Evolutionary conservation across 1,284 basidiomycete genomes (phyloP).

Genomic region (Megacollybia platyphylla): DNA sequence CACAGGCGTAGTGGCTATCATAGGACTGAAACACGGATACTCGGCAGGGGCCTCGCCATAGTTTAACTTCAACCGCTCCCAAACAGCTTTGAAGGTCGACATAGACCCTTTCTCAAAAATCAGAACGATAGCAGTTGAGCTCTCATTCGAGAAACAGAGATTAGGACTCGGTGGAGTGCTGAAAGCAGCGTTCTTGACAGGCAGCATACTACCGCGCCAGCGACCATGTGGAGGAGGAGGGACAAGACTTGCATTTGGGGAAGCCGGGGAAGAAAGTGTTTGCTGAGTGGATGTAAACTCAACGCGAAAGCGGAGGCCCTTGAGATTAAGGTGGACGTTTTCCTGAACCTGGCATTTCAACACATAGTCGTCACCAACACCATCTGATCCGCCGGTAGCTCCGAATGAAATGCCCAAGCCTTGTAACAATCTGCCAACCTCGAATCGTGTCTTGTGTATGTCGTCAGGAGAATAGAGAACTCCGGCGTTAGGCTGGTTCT

Average conservation of each 20-base stretch:
- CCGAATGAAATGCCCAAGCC: constrained; percentile 48
- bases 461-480: constrained; percentile 62
- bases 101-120: constrained; percentile 84
- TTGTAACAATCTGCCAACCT: constrained; percentile 56
- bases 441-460: constrained; percentile 46
- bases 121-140: constrained; percentile 44
- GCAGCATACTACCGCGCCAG: background rate
- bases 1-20: constrained; percentile 24
- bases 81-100: constrained; percentile 68
- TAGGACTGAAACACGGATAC: constrained; percentile 25
- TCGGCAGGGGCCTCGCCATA: constrained; percentile 18
- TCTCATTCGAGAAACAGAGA: constrained; percentile 42
- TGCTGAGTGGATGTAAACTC: constrained; percentile 21
- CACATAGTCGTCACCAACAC: constrained; percentile 25
- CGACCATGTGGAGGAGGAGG: background rate
- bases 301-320: constrained; percentile 29
- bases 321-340: constrained; percentile 16
- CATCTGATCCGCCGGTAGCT: constrained; percentile 13
- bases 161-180: constrained; percentile 27
- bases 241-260: constrained; percentile 6
- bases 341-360: constrained; percentile 64
- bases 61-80: constrained; percentile 52
- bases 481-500: constrained; percentile 44
- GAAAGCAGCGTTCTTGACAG: constrained; percentile 1
- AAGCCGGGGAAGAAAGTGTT: constrained; percentile 7